Conservation (phyloP, 805 yeast species). For the Metschnikowia borealis region DNA sequence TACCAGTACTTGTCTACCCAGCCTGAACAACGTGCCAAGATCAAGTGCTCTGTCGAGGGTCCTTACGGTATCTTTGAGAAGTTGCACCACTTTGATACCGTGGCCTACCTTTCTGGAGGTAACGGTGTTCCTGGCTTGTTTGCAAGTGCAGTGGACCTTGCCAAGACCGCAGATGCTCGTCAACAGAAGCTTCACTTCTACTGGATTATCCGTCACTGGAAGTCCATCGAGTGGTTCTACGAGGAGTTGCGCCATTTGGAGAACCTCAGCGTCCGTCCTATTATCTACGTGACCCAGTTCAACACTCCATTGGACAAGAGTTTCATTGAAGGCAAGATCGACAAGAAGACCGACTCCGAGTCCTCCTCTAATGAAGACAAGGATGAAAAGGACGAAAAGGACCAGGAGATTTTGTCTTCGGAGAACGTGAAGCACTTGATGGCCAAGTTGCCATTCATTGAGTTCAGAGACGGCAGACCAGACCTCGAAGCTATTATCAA, state of each 20-base stretch:
- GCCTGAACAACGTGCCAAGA: conserved; percentile 30
- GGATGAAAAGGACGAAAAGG: conserved; percentile 8
- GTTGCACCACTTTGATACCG: conserved; percentile 43
- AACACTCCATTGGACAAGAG: conserved; percentile 17
- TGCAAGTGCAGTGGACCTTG: conserved; percentile 37
- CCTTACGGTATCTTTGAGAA: conserved; percentile 54
- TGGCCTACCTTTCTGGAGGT: conserved; percentile 58
- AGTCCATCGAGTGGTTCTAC: conserved; percentile 38
- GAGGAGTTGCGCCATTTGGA: conserved; percentile 33
- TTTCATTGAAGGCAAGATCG: conserved; percentile 12
- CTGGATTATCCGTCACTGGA: conserved; percentile 40
- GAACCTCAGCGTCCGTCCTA: conserved; percentile 30
- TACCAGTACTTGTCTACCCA: conserved; percentile 25
- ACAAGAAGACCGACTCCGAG: conserved; percentile 1
- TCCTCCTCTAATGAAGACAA: conserved; percentile 5
- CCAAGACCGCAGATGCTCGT: conserved; percentile 9
- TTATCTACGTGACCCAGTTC: conserved; percentile 29
- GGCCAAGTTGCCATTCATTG: conserved; percentile 32
- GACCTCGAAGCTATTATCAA: conserved; percentile 30
- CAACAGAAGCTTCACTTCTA: conserved; percentile 23
- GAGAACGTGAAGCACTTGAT: conserved; percentile 15
- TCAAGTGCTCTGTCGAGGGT: conserved; percentile 53
- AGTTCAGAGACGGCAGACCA: conserved; percentile 45
- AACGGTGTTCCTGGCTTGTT: conserved; percentile 59
- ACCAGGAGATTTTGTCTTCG: neutral